phyloP scores from a whole-genome alignment of 345 rosid genomes.

The Bruguiera gymnorhiza region DNA sequence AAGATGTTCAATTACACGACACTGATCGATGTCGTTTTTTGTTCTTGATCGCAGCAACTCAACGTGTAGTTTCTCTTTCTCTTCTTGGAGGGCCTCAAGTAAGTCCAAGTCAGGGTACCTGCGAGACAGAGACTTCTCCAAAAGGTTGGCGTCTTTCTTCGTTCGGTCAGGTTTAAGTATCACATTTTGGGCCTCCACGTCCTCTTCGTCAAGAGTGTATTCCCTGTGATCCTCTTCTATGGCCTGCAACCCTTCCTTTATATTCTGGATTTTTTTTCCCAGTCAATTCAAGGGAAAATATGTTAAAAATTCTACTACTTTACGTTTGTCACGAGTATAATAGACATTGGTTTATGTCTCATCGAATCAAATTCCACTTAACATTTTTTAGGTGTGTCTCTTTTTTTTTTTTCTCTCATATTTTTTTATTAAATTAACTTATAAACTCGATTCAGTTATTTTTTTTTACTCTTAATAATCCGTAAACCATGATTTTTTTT shows the following conservation, averaged over 20 bases:
- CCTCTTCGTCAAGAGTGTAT: conserved; percentile 39
- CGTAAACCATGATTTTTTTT: no score
- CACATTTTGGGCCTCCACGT: conserved; percentile 27
- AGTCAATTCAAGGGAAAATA: not conserved
- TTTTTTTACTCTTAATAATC: no score
- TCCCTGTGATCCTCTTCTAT: conserved; percentile 37
- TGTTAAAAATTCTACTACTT: not conserved
- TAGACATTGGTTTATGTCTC: no score
- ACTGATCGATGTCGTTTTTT: conserved; percentile 29
- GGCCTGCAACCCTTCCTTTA: conserved; percentile 33
- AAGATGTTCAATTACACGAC: conserved; percentile 40
- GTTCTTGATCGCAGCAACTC: conserved; percentile 37
- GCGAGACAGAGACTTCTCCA: conserved; percentile 34
- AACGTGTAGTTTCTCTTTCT: conserved; percentile 32
- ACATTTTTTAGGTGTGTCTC: no score
- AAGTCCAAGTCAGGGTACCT: conserved; percentile 34
- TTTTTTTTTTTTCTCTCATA: no score
- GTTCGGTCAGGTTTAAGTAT: conserved; percentile 31
- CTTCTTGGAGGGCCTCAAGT: conserved; percentile 35
- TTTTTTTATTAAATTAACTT: no score
- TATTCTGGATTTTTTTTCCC: conserved; percentile 1
- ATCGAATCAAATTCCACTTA: no score
- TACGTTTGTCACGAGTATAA: no score
- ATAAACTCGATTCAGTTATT: no score
- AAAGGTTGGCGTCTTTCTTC: conserved; percentile 26